A percentile compares a stretch with the other conserved stretches of the same genome.
phyloP scores from a whole-genome alignment of 2,329 filamentous ascomycete genomes.

The Podosphaera fusca region DNA sequence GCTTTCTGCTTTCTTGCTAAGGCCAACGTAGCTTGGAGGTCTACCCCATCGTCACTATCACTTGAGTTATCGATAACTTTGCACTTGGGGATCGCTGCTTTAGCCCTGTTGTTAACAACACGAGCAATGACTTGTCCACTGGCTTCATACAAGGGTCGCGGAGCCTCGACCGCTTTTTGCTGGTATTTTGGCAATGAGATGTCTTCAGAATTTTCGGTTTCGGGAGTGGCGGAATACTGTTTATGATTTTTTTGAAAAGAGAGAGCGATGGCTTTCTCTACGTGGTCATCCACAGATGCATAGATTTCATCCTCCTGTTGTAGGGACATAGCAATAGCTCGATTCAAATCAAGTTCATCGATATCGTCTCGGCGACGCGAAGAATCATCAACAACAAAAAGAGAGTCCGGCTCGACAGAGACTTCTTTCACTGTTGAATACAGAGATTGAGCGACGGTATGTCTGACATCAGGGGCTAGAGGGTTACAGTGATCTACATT shows the following conservation, averaged over 20 bases:
- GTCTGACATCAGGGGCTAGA: conserved; percentile 11
- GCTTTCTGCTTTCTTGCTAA: conserved; percentile 42
- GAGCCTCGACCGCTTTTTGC: conserved; percentile 27
- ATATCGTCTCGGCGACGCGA: conserved; percentile 5
- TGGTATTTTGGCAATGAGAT: conserved; percentile 29
- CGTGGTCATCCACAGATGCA: conserved; percentile 43
- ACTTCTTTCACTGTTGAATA: conserved; percentile 3
- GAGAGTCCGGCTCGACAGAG: conserved; percentile 7
- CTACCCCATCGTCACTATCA: conserved; percentile 53
- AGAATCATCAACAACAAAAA: conserved; percentile 12
- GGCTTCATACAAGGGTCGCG: conserved; percentile 27
- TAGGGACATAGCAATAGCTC: conserved; percentile 66
- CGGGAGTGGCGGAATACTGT: conserved; percentile 14
- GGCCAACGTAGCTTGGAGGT: conserved; percentile 53
- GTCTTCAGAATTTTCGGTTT: conserved; percentile 25
- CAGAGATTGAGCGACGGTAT: conserved; percentile 8
- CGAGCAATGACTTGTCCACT: conserved; percentile 43
- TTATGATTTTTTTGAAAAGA: conserved; percentile 48
- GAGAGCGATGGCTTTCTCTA: conserved; percentile 62
- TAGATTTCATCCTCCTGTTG: conserved; percentile 15
- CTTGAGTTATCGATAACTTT: conserved; percentile 14
- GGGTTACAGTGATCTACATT: conserved; percentile 8
- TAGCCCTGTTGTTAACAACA: conserved; percentile 51
- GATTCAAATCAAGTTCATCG: conserved; percentile 38
- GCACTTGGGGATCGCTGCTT: conserved; percentile 29